phyloP scores from a whole-genome alignment of 2,329 filamentous ascomycete genomes.

The Fusarium sterilihyphosum region DNA sequence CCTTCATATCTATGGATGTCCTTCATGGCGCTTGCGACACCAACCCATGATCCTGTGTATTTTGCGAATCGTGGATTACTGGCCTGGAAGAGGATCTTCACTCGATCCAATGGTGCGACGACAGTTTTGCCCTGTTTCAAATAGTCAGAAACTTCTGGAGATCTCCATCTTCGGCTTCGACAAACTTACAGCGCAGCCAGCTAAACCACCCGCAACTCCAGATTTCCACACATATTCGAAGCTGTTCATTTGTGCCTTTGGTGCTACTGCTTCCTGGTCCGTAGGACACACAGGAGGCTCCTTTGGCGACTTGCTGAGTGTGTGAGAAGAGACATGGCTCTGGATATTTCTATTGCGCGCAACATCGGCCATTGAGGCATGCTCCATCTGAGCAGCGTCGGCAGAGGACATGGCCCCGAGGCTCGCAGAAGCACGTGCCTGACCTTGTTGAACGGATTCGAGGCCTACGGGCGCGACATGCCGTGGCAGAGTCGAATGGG shows the following conservation, averaged over 20 bases:
- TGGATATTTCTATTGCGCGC: slow-evolving; percentile 49
- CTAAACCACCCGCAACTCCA: slow-evolving; percentile 86
- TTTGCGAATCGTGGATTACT: slow-evolving; percentile 94
- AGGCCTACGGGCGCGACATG: slow-evolving; percentile 40
- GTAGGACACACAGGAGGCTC: slow-evolving; percentile 58
- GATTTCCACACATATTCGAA: slow-evolving; percentile 86
- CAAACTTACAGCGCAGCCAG: slow-evolving; percentile 84
- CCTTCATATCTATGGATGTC: slow-evolving; percentile 86
- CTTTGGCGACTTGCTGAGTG: slow-evolving; percentile 38
- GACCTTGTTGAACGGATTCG: slow-evolving; percentile 26
- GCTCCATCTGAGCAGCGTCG: slow-evolving; percentile 62
- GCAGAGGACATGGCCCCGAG: slow-evolving; percentile 62
- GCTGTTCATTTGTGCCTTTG: slow-evolving; percentile 67
- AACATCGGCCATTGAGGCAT: slow-evolving; percentile 68
- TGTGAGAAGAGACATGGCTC: slow-evolving; percentile 41
- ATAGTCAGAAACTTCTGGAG: slow-evolving; percentile 13
- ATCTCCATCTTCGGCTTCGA: neutral
- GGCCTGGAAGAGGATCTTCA: slow-evolving; percentile 98
- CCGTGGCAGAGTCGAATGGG: slow-evolving; percentile 25
- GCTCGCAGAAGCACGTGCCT: slow-evolving; percentile 38
- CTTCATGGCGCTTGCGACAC: slow-evolving; percentile 81
- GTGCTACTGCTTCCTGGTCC: slow-evolving; percentile 57
- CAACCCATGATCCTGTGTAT: slow-evolving; percentile 89
- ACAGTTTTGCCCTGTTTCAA: slow-evolving; percentile 83
- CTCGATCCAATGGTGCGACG: slow-evolving; percentile 93